A percentile compares a stretch with the other conserved stretches of the same genome.
Conservation (phyloP, 345 rosid genomes). For the Salix exigua region DNA sequence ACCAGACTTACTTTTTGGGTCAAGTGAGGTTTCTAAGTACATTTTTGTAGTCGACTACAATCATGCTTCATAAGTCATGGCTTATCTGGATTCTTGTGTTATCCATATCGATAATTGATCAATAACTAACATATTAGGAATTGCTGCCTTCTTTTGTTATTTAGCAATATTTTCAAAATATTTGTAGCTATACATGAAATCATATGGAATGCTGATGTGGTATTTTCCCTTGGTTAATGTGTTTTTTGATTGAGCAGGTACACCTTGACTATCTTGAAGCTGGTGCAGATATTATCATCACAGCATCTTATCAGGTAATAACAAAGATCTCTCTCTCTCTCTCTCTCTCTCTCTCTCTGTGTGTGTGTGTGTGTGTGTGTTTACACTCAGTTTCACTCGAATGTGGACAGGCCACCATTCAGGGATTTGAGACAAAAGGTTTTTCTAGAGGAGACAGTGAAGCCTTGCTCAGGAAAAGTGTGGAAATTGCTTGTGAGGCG, state of each 20-base stretch:
- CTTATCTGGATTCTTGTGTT: background rate
- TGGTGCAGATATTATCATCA: conserved; percentile 74
- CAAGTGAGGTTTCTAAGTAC: no score
- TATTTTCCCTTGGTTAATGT: conserved; percentile 10
- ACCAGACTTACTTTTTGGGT: no score
- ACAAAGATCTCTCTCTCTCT: background rate
- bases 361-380: background rate
- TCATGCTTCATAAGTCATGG: no score
- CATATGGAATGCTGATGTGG: conserved; percentile 1
- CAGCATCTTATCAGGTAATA: conserved; percentile 70
- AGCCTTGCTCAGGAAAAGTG: conserved; percentile 58
- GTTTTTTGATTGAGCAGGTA: conserved; percentile 42
- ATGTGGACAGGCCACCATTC: conserved; percentile 62
- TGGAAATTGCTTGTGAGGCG: conserved; percentile 67
- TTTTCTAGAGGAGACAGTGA: conserved; percentile 53
- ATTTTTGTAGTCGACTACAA: no score
- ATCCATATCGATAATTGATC: background rate
- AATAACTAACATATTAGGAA: background rate
- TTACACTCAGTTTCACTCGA: conserved; percentile 11
- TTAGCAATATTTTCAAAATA: background rate
- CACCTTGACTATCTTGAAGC: conserved; percentile 84
- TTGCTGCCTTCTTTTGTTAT: background rate
- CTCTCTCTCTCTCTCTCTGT: background rate
- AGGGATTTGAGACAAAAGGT: conserved; percentile 73
- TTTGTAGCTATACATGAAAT: background rate